Conservation (phyloP, 208 protist genomes). For the Wallacemonas sp. region DNA sequence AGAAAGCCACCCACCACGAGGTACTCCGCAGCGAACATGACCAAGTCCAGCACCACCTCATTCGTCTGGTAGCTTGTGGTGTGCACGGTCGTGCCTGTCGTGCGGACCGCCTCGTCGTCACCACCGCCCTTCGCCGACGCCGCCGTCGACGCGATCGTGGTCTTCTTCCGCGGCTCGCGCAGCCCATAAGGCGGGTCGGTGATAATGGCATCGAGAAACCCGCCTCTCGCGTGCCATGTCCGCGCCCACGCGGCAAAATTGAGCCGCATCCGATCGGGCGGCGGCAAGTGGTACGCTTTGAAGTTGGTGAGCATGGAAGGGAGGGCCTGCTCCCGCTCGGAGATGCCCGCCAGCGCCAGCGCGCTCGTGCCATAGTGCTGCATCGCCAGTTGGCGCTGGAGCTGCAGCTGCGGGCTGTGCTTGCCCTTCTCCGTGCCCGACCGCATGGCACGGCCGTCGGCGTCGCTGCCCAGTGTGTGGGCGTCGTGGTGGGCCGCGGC, state of each 20-base stretch:
- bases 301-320: slow-evolving; percentile 89
- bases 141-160: neutral
- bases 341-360: slow-evolving; percentile 26
- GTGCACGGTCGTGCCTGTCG: neutral
- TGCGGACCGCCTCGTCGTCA: neutral
- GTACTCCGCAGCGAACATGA: slow-evolving; percentile 89
- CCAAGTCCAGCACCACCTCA: slow-evolving; percentile 89
- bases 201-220: slow-evolving; percentile 92
- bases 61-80: slow-evolving; percentile 35
- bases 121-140: neutral
- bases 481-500: slow-evolving; percentile 87
- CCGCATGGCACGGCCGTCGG: slow-evolving; percentile 88
- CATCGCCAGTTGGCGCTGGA: slow-evolving; percentile 68
- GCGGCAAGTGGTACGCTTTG: slow-evolving; percentile 71
- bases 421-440: slow-evolving; percentile 49
- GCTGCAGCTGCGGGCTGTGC: slow-evolving; percentile 65
- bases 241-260: slow-evolving; percentile 81
- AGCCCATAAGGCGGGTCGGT: slow-evolving; percentile 93
- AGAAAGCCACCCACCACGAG: slow-evolving; percentile 89
- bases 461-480: slow-evolving; percentile 87
- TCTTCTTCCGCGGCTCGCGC: slow-evolving; percentile 71
- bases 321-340: slow-evolving; percentile 39
- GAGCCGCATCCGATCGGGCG: slow-evolving; percentile 73
- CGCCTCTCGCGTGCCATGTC: slow-evolving; percentile 31
- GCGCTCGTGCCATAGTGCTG: slow-evolving; percentile 28